Percentiles rank a stretch among this genome's conserved stretches.
Evolutionary conservation across 257 asterid species (phyloP).

Genomic region (Cordia subcordata): DNA sequence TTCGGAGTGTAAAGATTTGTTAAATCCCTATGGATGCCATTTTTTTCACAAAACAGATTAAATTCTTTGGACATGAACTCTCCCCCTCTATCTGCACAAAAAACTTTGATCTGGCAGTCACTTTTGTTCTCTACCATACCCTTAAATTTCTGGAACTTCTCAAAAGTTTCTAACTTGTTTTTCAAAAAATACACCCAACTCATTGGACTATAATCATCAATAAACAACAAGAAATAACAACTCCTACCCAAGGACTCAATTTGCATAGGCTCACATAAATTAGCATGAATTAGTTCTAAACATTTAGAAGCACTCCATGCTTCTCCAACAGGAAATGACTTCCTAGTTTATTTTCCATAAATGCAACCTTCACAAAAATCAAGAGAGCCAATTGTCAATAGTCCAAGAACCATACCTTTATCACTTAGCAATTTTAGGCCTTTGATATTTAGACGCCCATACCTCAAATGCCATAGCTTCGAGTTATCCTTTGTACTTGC

Average conservation of each 20-base stretch:
- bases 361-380: conserved; percentile 5
- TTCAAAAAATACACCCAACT: conserved; percentile 13
- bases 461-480: conserved; percentile 5
- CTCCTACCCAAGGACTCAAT: background rate
- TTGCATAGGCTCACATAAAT: background rate
- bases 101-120: background rate
- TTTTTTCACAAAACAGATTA: background rate
- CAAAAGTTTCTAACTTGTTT: conserved; percentile 3
- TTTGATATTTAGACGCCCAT: conserved; percentile 13
- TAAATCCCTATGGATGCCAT: conserved; percentile 5
- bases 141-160: conserved; percentile 1
- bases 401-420: conserved; percentile 11
- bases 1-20: background rate
- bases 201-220: conserved; percentile 7
- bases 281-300: background rate
- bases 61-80: background rate
- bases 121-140: background rate
- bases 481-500: background rate
- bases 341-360: background rate
- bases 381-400: background rate
- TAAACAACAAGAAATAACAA: background rate
- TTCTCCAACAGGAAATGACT: background rate
- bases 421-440: background rate
- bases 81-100: background rate
- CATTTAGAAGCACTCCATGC: background rate